Evolutionary conservation across 1,284 basidiomycete species (phyloP), one percentile per base, ranked within the genome.

Genomic region (Gymnopus androsaceus): DNA sequence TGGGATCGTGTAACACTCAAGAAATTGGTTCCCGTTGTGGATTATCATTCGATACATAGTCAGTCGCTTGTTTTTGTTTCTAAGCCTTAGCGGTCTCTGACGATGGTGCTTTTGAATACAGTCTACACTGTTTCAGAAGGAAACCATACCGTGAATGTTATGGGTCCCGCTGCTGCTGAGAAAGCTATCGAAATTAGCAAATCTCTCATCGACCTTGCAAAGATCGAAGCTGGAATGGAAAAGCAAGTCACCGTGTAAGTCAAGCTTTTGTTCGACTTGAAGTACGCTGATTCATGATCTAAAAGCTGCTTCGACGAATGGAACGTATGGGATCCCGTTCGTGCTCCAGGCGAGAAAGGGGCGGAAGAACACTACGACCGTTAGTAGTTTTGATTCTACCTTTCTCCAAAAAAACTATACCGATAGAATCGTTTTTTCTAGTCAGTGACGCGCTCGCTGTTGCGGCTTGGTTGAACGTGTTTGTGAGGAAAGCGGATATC

Each of bases 391-490:
- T n/a, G n/a, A n/a, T n/a, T n/a, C n/a, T n/a, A n/a, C n/a, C n/a
- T n/a, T n/a, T n/a, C n/a, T n/a, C n/a, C n/a, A n/a, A n/a, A n/a
- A n/a, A n/a, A n/a, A n/a, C n/a, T n/a, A n/a, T n/a, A n/a, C n/a
- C n/a, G n/a, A n/a, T n/a, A n/a, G n/a, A n/a, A n/a, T n/a, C n/a
- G n/a, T n/a, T n/a, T n/a, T n/a, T n/a, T n/a, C n/a, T n/a, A n/a
- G n/a, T 83, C 31, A 81, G 82, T 4, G 85, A 87, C 65, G 82
- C 84, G 49, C 74, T 54, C 73, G 75, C 75, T 30, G 73, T 76
- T 1, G 79, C 80, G 4, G 75, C 81, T 1, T 88, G 84, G 84
- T 68, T 88, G 59, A 84, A 86, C 65, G 75, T 85, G 12, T 82
- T 87, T 57, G 77, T 87, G 15, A 73, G 84, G 17, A 83, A 87